Percentiles rank a stretch among this genome's conserved stretches.
phyloP scores from a whole-genome alignment of 2,329 filamentous ascomycete genomes.

The Colletotrichum sidae region DNA sequence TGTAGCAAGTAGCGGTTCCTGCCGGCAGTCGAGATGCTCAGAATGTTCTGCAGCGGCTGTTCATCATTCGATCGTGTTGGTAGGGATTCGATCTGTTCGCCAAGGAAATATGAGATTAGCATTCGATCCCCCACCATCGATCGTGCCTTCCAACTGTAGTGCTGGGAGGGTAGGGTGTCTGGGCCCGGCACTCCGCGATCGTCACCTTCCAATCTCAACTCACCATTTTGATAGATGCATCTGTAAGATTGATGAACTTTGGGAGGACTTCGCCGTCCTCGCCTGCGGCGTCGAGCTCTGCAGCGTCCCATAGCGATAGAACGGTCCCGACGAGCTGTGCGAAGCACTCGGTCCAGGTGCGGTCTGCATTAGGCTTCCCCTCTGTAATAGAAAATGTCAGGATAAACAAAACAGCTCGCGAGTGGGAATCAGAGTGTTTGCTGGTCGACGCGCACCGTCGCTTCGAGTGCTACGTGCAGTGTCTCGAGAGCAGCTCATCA shows the following conservation, averaged over 20 bases:
- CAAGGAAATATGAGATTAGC: slow-evolving; percentile 30
- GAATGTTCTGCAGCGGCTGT: slow-evolving; percentile 89
- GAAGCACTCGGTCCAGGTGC: slow-evolving; percentile 96
- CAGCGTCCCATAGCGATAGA: slow-evolving; percentile 94
- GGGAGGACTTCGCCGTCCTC: slow-evolving; percentile 87
- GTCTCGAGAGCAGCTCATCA: too few relatives aligned
- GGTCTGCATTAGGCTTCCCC: slow-evolving; percentile 85
- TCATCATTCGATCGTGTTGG: slow-evolving; percentile 83
- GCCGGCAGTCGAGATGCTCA: slow-evolving; percentile 95
- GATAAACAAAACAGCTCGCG: not conserved
- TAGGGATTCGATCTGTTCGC: slow-evolving; percentile 81
- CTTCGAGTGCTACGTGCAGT: too few relatives aligned
- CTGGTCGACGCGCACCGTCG: not conserved
- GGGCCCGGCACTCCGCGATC: not conserved
- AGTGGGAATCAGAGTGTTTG: too few relatives aligned
- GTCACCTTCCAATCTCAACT: slow-evolving; percentile 32
- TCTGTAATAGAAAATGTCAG: slow-evolving; percentile 62
- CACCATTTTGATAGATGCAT: slow-evolving; percentile 99
- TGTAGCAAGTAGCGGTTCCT: slow-evolving; percentile 96
- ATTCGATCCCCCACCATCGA: slow-evolving; percentile 20
- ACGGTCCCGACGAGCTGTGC: slow-evolving; percentile 96
- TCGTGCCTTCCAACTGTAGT: not conserved
- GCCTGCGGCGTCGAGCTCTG: slow-evolving; percentile 87
- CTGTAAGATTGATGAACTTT: slow-evolving; percentile 95
- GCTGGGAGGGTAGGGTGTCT: not conserved